Evolutionary conservation across 2,329 filamentous ascomycete species (phyloP), one percentile per base, ranked within the genome.

Genomic region (Aspergillus carbonarius): DNA sequence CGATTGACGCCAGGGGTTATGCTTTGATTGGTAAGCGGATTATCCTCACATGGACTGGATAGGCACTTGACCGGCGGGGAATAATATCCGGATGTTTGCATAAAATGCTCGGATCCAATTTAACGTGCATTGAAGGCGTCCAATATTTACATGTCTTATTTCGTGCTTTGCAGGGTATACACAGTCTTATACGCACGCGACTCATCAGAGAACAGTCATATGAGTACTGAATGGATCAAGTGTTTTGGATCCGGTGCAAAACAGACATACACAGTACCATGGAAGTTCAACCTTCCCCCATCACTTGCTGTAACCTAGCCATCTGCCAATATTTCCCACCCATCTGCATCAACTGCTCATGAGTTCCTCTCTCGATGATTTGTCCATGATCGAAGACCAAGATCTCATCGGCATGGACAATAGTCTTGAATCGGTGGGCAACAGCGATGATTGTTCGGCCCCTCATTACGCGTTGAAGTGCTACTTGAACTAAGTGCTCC

Each of bases 381-480:
- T 81, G 78, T 8, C 92, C 92, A 58, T 85, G 76, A 1, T 84
- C 81, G 89, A 96, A 93, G 58, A 96, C 91, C 13, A 96, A 88
- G 63, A 96, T 96, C 66, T 92, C 92, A 74, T 96, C 88, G 1
- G 92, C 92, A 66, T 92, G 87, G 73, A 85, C 89, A 76, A 96
- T 93, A 8, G 92, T 96, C 1, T 89, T 93, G 5, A 96, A 82
- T 65, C 92, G 86, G 78, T 96, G 92, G 30, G 92, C 92, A 71
- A 96, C 96, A 3, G 90, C 89, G 27, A 72, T 61, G 5, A 66
- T 67, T 0, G 67, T 70, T 13, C 61, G 55, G 1, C 58, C 90
- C 59, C 85, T 81, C 1, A 90, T 82, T 10, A 91, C 62, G 89
- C 50, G 85, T 64, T 95, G 89, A 1, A 96, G 80, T 12, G 92